Base-by-base conservation (phyloP, 164 flowering plant genomes). In the Chimonanthus salicifolius region DNA sequence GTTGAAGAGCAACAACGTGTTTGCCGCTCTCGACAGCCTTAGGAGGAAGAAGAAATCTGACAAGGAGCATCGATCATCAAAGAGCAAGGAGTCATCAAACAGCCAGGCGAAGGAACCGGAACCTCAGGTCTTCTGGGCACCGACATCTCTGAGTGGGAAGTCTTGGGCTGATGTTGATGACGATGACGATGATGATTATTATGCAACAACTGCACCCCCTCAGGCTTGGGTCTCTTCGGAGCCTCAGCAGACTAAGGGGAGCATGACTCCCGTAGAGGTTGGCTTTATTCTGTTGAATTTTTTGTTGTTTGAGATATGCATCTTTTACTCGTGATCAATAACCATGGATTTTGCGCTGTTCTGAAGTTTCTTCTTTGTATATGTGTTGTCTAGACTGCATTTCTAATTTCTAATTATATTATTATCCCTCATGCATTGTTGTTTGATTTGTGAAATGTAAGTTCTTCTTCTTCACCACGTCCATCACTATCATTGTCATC, bases 121-220 rank as follows among this genome's bases (percentile, higher is more conserved):
- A 82, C 74, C 84, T 5, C 85, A 74, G 84, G 92, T 91, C 6
- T 85, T 83, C 66, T 94, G 97, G 97, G 86, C 94, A 2, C 94
- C 97, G 3, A 75, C 95, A 9, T 92, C 92, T 0, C 77, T 94
- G 60, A 87, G 79, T 4, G 80, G 70, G 13, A 90, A 89, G 68
- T 88, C 92, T 0, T 92, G 98, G 98, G 98, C 97, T 6, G 98
- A 94, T 81, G 94, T 90, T 15, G 96, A 90, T 54, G 97, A 54
- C 16, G 68, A 66, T n/a, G 65, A 91, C 74, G 98, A 93, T 62
- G 98, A 92, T 58, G 97, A 94, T 76, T 92, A 90, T 71, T 90
- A 81, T 62, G 90, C 89, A 46, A 86, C 95, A 60, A 81, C 90
- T 0, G 92, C 94, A 0, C 92, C 94, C 11, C 93, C 90, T n/a